phyloP scores from a whole-genome alignment of 768 basidiomycete genomes.

The Neoboletus brunneissimus region DNA sequence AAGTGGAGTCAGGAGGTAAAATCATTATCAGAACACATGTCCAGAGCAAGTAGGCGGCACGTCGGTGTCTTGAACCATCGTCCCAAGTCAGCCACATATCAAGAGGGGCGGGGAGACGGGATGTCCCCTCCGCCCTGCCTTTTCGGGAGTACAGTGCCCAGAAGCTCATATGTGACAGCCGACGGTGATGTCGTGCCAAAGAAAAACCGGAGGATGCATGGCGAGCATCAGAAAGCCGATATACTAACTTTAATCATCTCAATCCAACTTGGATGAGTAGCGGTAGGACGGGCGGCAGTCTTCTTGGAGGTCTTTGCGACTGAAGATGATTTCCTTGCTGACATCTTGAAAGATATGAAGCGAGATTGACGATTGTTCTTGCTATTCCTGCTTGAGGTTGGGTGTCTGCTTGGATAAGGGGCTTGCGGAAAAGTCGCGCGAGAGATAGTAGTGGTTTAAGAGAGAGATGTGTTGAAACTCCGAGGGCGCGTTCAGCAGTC shows the following conservation, averaged over 20 bases:
- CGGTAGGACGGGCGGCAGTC: constrained; percentile 30
- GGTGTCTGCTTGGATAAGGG: constrained; percentile 15
- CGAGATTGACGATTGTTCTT: constrained; percentile 13
- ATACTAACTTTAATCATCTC: constrained; percentile 78
- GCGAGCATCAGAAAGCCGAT: constrained; percentile 9
- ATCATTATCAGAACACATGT: constrained; percentile 7
- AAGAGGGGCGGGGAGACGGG: constrained; percentile 6
- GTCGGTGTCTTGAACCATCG: constrained; percentile 1
- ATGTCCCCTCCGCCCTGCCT: constrained; percentile 42
- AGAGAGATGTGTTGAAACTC: constrained; percentile 41
- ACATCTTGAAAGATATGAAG: constrained; percentile 27
- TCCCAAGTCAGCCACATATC: constrained; percentile 13
- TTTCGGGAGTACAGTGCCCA: constrained; percentile 27
- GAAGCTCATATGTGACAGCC: constrained; percentile 7
- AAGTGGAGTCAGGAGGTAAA: constrained; percentile 20
- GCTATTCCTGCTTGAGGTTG: constrained; percentile 13
- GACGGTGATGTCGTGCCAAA: constrained; percentile 3
- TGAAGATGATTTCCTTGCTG: constrained; percentile 44
- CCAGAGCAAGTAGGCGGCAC: constrained; percentile 3
- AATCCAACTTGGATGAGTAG: constrained; percentile 53
- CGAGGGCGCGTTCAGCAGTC: constrained; percentile 40
- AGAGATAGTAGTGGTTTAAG: constrained; percentile 50
- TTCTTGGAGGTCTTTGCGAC: constrained; percentile 43
- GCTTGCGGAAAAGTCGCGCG: constrained; percentile 22
- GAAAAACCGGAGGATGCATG: constrained; percentile 13